Conservation (phyloP, 139 green algal genomes). For the Microglena sp. region DNA sequence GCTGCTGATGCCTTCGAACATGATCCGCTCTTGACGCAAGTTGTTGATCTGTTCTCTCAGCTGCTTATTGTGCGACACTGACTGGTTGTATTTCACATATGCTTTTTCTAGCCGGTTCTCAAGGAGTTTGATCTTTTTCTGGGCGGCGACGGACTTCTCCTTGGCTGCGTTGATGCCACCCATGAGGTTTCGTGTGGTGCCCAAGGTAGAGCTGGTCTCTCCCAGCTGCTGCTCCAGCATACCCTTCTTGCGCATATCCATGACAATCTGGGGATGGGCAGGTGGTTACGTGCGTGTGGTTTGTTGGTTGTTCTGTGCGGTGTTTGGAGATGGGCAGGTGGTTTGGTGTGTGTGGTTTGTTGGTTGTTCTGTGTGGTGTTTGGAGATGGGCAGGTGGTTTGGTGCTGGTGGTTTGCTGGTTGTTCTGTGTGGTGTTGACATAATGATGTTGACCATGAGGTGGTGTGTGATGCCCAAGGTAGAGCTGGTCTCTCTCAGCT, state of each 20-base stretch:
- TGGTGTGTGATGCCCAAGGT: constrained; percentile 38
- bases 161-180: constrained; percentile 65
- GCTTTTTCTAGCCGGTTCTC: constrained; percentile 68
- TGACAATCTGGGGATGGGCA: constrained; percentile 41
- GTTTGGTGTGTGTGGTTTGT: too few relatives aligned
- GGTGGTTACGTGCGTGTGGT: too few relatives aligned
- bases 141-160: constrained; percentile 40
- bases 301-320: too few relatives aligned
- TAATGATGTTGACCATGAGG: constrained; percentile 71
- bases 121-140: constrained; percentile 69
- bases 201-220: constrained; percentile 24
- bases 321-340: too few relatives aligned
- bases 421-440: too few relatives aligned
- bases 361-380: not conserved
- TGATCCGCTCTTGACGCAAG: constrained; percentile 71
- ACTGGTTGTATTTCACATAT: constrained; percentile 71
- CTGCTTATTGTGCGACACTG: constrained; percentile 62
- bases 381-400: too few relatives aligned
- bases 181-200: constrained; percentile 48
- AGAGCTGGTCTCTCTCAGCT: constrained; percentile 16
- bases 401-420: too few relatives aligned
- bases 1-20: constrained; percentile 70
- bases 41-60: constrained; percentile 74
- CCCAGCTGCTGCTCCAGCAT: constrained; percentile 42
- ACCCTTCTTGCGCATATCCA: constrained; percentile 46